These are phyloP conservation scores for Astraeus odoratus DNA, from an alignment of 768 basidiomycete genomes.

Conservation along the genomic window DNA sequence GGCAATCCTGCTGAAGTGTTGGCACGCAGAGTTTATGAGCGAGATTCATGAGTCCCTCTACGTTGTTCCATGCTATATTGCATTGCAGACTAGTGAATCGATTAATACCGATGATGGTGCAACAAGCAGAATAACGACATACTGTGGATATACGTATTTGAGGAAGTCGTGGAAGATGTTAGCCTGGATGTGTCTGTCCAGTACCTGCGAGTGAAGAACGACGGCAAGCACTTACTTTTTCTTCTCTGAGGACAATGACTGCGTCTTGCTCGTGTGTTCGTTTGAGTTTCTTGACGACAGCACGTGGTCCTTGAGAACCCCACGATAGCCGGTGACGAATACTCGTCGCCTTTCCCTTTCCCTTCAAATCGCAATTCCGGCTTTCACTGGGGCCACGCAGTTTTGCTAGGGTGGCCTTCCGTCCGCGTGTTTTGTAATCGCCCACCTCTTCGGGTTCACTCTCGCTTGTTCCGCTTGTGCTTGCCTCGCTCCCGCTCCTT, in stretches of 20 bases:
- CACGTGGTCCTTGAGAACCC: constrained; percentile 29
- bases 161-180: constrained; percentile 89
- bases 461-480: constrained; percentile 25
- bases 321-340: constrained; percentile 3
- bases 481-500: constrained; percentile 26
- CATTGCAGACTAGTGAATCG: constrained; percentile 60
- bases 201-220: neutral
- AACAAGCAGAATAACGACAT: constrained; percentile 21
- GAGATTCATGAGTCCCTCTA: constrained; percentile 85
- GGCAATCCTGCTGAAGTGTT: constrained; percentile 72
- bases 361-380: constrained; percentile 18
- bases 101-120: constrained; percentile 1
- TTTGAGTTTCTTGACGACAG: constrained; percentile 35
- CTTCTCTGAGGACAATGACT: constrained; percentile 85
- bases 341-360: constrained; percentile 14
- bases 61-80: constrained; percentile 94
- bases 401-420: constrained; percentile 53
- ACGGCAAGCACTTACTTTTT: constrained; percentile 46
- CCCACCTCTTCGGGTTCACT: constrained; percentile 27
- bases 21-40: constrained; percentile 85
- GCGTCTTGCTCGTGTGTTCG: constrained; percentile 60
- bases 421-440: constrained; percentile 32
- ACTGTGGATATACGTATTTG: constrained; percentile 93
- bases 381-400: constrained; percentile 35
- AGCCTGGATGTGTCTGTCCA: constrained; percentile 37